Conservation (phyloP, 805 yeast species). For the Cyberlindnera maritima region DNA sequence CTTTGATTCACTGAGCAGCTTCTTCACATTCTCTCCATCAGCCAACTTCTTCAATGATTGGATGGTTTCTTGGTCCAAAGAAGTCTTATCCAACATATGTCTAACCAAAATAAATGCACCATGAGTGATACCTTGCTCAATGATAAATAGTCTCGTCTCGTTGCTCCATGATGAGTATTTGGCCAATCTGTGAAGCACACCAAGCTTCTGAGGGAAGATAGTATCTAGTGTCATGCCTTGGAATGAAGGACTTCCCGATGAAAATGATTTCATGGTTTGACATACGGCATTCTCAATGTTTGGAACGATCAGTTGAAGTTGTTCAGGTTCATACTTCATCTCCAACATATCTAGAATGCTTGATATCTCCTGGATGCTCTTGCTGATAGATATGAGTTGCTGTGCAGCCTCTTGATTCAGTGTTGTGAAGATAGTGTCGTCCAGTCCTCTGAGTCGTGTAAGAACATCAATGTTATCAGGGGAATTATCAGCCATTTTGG, state of each 20-base stretch:
- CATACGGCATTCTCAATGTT: not conserved
- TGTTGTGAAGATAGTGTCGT: slow-evolving; percentile 13
- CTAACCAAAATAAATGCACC: slow-evolving; percentile 13
- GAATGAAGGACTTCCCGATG: not conserved
- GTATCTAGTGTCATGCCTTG: not conserved
- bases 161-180: slow-evolving; percentile 3
- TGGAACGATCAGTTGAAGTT: not conserved
- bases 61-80: not conserved
- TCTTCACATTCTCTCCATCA: not conserved
- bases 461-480: not conserved
- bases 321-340: not conserved
- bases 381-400: slow-evolving; percentile 1
- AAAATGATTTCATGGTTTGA: not conserved
- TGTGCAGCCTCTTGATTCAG: not conserved
- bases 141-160: slow-evolving; percentile 2
- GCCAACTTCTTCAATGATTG: not conserved
- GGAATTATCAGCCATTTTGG: not conserved
- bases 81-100: not conserved
- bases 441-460: slow-evolving; percentile 5
- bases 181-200: slow-evolving; percentile 8
- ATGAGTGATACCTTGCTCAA: slow-evolving; percentile 1
- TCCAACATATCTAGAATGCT: slow-evolving; percentile 14
- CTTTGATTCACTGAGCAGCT: not conserved
- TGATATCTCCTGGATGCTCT: slow-evolving; percentile 8
- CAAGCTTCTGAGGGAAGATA: slow-evolving; percentile 6